Base-by-base conservation (phyloP, 192 early-diverging fungal species). In the Backusella morwellensis region DNA sequence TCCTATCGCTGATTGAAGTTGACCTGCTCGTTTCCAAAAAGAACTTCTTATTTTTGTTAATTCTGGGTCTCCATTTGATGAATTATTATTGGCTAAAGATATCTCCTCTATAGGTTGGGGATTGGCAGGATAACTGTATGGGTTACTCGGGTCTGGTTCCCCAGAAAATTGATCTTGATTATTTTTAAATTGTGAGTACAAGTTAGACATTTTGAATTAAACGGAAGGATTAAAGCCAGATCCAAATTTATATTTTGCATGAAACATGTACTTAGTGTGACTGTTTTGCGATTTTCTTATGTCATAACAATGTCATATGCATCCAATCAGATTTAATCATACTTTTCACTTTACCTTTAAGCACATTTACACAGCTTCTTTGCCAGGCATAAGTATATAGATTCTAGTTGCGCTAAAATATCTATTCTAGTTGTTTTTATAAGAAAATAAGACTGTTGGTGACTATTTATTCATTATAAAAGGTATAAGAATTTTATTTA, bases 1-100 rank as follows among this genome's bases (percentile, higher is more conserved):
- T 3, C 79, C 79, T 19, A 80, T 29, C 12, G 63, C 67, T 14
- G 70, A 54, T 35, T 80, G 79, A 19, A 80, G 8, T 1, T 75
- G 38, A 5, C 59, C 79, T 8, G 77, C 68, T 15, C 50, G 47
- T 21, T 52, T 67, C 66, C 77, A 74, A 34, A 68, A 52, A 29
- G 36, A 54, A 15, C 66, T 74, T 15, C 35, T 78, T 17, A 78
- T 59, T 38, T 78, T 78, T 29, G 66, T 34, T 0, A 78, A 1
- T 26, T 78, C 66, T n/a, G 77, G 77, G 56, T 78, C 77, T 35
- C 32, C 38, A 41, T 42, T 70, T 17, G 34, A 68, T 34, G 66
- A 67, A 44, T 68, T 42, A 34, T 19, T 35, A 44, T 36, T 40
- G 32, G 14, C 44, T 35, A 35, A 41, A 7, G 66, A 52, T 4